A percentile compares a stretch with the other conserved stretches of the same genome.
phyloP scores from a whole-genome alignment of 768 basidiomycete genomes.

The Auricularia heimuer region DNA sequence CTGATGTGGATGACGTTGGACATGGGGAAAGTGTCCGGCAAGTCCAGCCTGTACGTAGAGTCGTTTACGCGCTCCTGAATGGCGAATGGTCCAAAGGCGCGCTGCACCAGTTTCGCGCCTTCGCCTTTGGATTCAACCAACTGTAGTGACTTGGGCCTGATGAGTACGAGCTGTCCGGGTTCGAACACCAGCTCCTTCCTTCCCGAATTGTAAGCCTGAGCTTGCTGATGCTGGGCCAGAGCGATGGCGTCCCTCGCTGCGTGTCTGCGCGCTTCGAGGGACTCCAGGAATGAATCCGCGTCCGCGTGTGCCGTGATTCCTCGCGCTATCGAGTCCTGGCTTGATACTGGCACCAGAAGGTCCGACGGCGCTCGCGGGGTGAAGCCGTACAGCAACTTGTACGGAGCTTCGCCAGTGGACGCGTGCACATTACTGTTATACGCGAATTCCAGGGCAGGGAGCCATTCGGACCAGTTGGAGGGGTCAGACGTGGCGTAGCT shows the following conservation, averaged over 20 bases:
- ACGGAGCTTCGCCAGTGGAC: slow-evolving; percentile 27
- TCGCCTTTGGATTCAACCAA: slow-evolving; percentile 13
- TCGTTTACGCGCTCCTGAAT: slow-evolving; percentile 13
- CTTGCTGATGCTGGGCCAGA: slow-evolving; percentile 17
- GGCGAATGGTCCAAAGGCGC: slow-evolving; percentile 16
- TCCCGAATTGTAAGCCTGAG: slow-evolving; percentile 14
- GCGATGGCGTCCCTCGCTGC: slow-evolving; percentile 12
- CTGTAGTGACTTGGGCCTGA: slow-evolving; percentile 21
- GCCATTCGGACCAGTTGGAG: slow-evolving; percentile 17
- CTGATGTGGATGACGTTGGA: slow-evolving; percentile 15
- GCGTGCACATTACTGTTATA: slow-evolving; percentile 24
- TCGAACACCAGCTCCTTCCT: slow-evolving; percentile 12
- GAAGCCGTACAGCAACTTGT: slow-evolving; percentile 26
- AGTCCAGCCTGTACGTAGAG: not conserved
- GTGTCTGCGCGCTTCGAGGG: not conserved
- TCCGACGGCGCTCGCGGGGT: slow-evolving; percentile 12
- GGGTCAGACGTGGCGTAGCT: slow-evolving; percentile 22
- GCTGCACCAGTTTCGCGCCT: slow-evolving; percentile 16
- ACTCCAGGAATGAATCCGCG: not conserved
- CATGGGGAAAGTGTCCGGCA: not conserved
- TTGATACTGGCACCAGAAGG: not conserved
- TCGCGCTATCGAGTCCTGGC: not conserved
- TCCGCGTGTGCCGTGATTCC: not conserved
- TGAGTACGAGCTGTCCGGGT: slow-evolving; percentile 14
- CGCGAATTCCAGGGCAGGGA: slow-evolving; percentile 18